Conservation (phyloP, 768 basidiomycete species). For the Russula griseocarnosa region DNA sequence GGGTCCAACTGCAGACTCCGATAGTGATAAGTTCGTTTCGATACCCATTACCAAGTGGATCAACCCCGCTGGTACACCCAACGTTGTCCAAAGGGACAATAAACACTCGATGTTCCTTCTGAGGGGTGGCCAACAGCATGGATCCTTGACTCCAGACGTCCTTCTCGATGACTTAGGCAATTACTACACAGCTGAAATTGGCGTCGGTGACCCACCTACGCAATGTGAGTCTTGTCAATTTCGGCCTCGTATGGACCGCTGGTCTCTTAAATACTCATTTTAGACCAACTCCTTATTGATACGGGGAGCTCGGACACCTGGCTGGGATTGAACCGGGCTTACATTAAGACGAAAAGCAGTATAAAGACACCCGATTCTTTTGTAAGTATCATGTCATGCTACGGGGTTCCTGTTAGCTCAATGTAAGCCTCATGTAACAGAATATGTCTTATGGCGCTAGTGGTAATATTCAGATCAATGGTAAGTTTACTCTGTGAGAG, state of each 20-base stretch:
- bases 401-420: not conserved
- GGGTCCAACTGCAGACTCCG: too few relatives aligned
- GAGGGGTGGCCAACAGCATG: too few relatives aligned
- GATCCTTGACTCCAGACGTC: constrained; percentile 28
- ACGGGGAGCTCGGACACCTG: constrained; percentile 72
- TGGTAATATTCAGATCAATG: constrained; percentile 56
- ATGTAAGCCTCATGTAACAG: constrained; percentile 33
- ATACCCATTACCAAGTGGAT: too few relatives aligned
- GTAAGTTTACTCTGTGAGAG: constrained; percentile 32
- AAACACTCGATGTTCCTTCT: too few relatives aligned
- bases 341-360: constrained; percentile 49
- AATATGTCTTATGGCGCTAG: constrained; percentile 58
- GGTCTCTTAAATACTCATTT: not conserved
- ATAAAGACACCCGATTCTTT: constrained; percentile 44
- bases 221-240: constrained; percentile 38
- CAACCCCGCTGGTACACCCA: too few relatives aligned
- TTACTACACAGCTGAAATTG: constrained; percentile 39
- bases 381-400: constrained; percentile 38
- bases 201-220: constrained; percentile 54
- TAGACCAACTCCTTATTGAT: constrained; percentile 57
- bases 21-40: too few relatives aligned
- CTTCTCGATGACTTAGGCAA: constrained; percentile 42
- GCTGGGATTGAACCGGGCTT: constrained; percentile 52
- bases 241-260: not conserved
- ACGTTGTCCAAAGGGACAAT: too few relatives aligned